Conservation (phyloP, 306 rosid genomes). For the Canavalia ensiformis region DNA sequence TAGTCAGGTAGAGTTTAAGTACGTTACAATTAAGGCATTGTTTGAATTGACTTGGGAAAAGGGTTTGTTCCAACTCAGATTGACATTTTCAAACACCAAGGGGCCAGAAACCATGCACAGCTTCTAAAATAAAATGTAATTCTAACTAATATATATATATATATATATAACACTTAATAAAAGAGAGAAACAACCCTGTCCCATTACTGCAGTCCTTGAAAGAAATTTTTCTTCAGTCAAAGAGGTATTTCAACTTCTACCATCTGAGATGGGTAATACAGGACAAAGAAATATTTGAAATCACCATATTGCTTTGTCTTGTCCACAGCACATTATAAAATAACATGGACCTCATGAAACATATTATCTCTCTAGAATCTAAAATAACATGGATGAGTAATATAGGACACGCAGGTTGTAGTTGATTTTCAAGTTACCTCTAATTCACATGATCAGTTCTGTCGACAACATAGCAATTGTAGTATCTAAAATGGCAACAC, state of each 20-base stretch:
- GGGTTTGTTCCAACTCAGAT: conserved; percentile 2
- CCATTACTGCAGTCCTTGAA: not conserved
- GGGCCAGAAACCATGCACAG: not conserved
- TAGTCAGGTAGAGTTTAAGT: not conserved
- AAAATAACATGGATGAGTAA: not conserved
- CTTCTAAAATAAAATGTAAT: not conserved
- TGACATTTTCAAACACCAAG: conserved; percentile 15
- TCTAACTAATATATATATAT: not conserved
- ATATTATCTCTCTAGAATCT: not conserved
- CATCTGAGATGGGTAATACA: not conserved
- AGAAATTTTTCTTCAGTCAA: not conserved
- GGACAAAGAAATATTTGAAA: not conserved
- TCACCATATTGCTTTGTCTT: not conserved
- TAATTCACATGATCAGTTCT: not conserved
- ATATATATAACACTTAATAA: not conserved
- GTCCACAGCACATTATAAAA: not conserved
- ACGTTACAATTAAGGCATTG: not conserved
- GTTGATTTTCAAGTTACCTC: conserved; percentile 14
- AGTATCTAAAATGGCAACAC: not conserved
- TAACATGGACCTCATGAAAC: conserved; percentile 1
- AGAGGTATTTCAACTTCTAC: conserved; percentile 9
- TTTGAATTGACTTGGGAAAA: not conserved
- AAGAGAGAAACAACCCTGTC: not conserved
- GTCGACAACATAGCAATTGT: conserved; percentile 15
- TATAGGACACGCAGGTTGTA: not conserved